Evolutionary conservation across 257 asterid genomes (phyloP).

Genomic region (Gentiana straminea): DNA sequence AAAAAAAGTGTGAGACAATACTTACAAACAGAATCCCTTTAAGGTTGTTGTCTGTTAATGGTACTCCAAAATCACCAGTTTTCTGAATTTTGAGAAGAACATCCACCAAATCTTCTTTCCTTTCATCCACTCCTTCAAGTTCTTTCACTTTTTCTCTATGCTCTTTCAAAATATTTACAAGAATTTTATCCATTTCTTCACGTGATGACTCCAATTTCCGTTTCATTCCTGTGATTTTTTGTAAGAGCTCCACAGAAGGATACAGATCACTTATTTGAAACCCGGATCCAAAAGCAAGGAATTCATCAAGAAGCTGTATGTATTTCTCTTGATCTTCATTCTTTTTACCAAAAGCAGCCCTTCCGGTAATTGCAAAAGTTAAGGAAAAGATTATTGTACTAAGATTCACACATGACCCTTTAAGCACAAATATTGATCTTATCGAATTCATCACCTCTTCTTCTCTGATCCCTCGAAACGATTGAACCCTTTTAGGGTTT

Average conservation of each 20-base stretch:
- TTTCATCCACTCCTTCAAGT: too few species aligned
- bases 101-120: too few species aligned
- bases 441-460: neutral
- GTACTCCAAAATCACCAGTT: neutral
- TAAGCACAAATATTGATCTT: neutral
- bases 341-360: neutral
- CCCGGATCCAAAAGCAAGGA: neutral
- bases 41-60: neutral
- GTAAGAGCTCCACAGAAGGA: neutral
- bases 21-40: neutral
- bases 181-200: neutral
- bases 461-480: too few species aligned
- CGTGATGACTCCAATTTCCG: neutral
- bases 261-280: neutral
- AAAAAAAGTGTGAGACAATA: too few species aligned
- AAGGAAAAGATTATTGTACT: neutral
- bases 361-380: neutral
- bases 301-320: neutral
- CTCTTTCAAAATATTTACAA: neutral
- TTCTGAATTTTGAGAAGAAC: neutral
- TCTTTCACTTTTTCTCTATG: too few species aligned
- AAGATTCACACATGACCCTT: neutral
- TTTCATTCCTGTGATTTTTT: neutral
- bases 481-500: neutral
- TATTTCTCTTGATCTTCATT: neutral